Conservation (phyloP, 2,329 filamentous ascomycete genomes). For the Pseudogymnoascus sp. region DNA sequence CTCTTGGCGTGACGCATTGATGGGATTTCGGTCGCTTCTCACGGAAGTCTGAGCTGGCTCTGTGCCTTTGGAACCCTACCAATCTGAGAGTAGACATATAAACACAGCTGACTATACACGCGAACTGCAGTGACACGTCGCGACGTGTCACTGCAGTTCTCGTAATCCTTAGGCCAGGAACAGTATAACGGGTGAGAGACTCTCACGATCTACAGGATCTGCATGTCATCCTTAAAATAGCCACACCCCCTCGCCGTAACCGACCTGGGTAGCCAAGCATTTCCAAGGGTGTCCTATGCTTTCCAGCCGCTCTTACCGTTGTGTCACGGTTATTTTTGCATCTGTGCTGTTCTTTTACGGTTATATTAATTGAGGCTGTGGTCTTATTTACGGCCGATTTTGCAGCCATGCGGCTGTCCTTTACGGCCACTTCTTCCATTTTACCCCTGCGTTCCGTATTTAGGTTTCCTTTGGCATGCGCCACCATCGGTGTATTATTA, state of each 20-base stretch:
- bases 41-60: neutral
- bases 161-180: neutral
- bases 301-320: too few species aligned
- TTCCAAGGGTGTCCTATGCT: neutral
- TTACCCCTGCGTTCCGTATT: neutral
- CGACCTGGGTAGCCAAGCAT: neutral
- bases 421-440: neutral
- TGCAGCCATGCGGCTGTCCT: neutral
- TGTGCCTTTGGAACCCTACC: neutral
- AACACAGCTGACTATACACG: neutral
- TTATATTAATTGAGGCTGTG: too few species aligned
- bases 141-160: neutral
- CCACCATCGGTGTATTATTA: neutral
- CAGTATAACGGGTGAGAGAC: neutral
- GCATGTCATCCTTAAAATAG: neutral
- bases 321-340: too few species aligned
- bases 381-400: neutral
- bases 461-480: neutral
- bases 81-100: neutral
- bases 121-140: too few species aligned
- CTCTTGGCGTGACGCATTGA: neutral
- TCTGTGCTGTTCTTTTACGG: too few species aligned
- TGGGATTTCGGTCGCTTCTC: neutral
- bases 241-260: neutral
- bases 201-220: neutral